phyloP scores from a whole-genome alignment of 2,329 filamentous ascomycete genomes.

The Pseudogymnoascus sp. region DNA sequence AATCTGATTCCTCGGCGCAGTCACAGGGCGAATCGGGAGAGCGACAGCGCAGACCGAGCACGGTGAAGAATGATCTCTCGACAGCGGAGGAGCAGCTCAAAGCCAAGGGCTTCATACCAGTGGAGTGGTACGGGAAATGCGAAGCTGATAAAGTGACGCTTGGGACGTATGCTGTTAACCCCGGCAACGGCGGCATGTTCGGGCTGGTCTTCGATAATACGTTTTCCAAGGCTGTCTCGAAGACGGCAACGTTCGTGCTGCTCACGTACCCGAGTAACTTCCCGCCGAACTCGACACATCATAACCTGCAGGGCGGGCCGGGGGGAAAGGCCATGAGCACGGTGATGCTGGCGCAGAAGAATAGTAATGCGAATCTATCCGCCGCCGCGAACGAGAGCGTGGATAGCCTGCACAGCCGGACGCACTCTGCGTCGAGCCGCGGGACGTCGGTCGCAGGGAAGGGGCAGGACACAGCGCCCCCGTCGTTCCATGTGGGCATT shows the following conservation, averaged over 20 bases:
- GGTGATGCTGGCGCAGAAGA: slow-evolving; percentile 12
- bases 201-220: slow-evolving; percentile 98
- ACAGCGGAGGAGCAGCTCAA: slow-evolving; percentile 57
- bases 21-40: slow-evolving; percentile 8
- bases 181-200: slow-evolving; percentile 80
- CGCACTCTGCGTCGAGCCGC: slow-evolving; percentile 27
- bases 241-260: slow-evolving; percentile 89
- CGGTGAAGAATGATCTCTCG: slow-evolving; percentile 49
- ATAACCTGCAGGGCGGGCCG: slow-evolving; percentile 42
- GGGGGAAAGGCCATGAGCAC: slow-evolving; percentile 21
- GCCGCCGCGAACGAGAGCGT: slow-evolving; percentile 34
- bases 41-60: slow-evolving; percentile 37
- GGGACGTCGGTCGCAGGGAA: slow-evolving; percentile 46
- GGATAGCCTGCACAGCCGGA: slow-evolving; percentile 53
- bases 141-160: slow-evolving; percentile 93
- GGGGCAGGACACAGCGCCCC: slow-evolving; percentile 36
- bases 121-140: slow-evolving; percentile 88
- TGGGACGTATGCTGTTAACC: slow-evolving; percentile 73
- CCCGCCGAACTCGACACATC: slow-evolving; percentile 65
- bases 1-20: not conserved
- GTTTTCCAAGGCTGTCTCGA: slow-evolving; percentile 90
- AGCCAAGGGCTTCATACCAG: slow-evolving; percentile 59
- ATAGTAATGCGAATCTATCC: not conserved
- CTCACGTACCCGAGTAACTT: slow-evolving; percentile 84
- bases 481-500: slow-evolving; percentile 71